These are phyloP conservation scores for Clavispora carvajalis DNA, from an alignment of 805 yeast genomes.

Conservation along the genomic window DNA sequence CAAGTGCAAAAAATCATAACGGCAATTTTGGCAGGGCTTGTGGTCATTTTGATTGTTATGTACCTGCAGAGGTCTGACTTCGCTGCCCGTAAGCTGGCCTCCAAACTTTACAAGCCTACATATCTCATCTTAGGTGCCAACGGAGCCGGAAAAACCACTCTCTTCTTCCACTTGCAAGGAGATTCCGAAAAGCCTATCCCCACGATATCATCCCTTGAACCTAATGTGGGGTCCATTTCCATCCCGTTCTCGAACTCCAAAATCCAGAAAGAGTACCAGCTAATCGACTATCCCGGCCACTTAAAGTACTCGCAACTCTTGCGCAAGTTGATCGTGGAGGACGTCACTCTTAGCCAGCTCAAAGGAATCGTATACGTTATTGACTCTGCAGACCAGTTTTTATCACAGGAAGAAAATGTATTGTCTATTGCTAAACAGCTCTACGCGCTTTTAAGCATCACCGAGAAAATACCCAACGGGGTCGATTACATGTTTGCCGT, in stretches of 20 bases:
- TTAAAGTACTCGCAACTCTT: constrained; percentile 60
- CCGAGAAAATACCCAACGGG: constrained; percentile 66
- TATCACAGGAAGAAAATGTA: constrained; percentile 32
- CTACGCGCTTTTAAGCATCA: constrained; percentile 50
- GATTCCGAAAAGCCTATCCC: constrained; percentile 3
- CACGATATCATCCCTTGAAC: constrained; percentile 37
- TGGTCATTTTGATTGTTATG: constrained; percentile 8
- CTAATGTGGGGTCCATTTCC: constrained; percentile 23
- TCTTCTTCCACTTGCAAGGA: constrained; percentile 34
- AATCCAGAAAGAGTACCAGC: constrained; percentile 36
- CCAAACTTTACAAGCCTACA: constrained; percentile 40
- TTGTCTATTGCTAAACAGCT: constrained; percentile 51
- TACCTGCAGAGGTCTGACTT: constrained; percentile 4
- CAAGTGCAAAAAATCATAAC: constrained; percentile 9
- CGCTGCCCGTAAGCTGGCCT: background rate
- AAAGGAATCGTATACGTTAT: constrained; percentile 71
- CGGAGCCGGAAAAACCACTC: constrained; percentile 60
- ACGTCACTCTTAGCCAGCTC: constrained; percentile 34
- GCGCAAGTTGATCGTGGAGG: constrained; percentile 43
- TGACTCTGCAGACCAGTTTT: constrained; percentile 62
- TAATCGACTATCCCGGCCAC: constrained; percentile 90
- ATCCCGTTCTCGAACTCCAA: constrained; percentile 32
- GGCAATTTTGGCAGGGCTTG: constrained; percentile 13
- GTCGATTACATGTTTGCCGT: constrained; percentile 73
- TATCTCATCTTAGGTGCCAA: constrained; percentile 62